A percentile compares a stretch with the other conserved stretches of the same genome.
phyloP scores from a whole-genome alignment of 2,329 filamentous ascomycete species.

The Ceratocystis alfenasii region DNA sequence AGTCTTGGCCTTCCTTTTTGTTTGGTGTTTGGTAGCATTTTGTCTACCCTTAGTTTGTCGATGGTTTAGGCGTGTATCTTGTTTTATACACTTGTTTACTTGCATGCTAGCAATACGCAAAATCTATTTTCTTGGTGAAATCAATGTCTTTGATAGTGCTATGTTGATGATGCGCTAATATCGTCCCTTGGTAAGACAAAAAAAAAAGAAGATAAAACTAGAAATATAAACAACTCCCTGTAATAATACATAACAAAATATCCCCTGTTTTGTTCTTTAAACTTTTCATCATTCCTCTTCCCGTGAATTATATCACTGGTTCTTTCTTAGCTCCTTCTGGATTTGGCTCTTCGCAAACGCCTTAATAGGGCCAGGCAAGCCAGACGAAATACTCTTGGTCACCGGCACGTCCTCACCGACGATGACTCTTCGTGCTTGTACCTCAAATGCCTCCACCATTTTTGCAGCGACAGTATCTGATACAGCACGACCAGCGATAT shows the following conservation, averaged over 20 bases:
- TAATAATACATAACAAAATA: not conserved
- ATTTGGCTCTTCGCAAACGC: constrained; percentile 22
- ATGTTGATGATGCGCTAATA: not conserved
- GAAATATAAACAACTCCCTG: not conserved
- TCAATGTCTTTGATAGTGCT: not conserved
- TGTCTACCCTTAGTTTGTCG: not conserved
- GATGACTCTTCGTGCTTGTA: constrained; percentile 53
- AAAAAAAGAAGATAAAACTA: not conserved
- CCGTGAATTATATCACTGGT: not conserved
- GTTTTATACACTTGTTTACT: not conserved
- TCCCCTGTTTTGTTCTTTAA: not conserved
- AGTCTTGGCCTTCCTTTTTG: constrained; percentile 3
- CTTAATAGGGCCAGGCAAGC: constrained; percentile 20
- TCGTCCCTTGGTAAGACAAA: not conserved
- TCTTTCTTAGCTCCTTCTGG: constrained; percentile 25
- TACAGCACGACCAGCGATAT: constrained; percentile 65
- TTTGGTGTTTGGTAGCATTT: not conserved
- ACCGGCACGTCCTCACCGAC: constrained; percentile 24
- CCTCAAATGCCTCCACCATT: constrained; percentile 92
- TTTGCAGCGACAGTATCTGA: constrained; percentile 72
- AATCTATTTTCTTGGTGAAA: not conserved
- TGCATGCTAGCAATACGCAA: not conserved
- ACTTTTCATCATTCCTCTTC: not conserved
- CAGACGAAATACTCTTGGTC: not conserved
- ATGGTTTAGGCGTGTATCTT: not conserved